phyloP scores from a whole-genome alignment of 148 eudicot species.

The Vaccinium macrocarpon region DNA sequence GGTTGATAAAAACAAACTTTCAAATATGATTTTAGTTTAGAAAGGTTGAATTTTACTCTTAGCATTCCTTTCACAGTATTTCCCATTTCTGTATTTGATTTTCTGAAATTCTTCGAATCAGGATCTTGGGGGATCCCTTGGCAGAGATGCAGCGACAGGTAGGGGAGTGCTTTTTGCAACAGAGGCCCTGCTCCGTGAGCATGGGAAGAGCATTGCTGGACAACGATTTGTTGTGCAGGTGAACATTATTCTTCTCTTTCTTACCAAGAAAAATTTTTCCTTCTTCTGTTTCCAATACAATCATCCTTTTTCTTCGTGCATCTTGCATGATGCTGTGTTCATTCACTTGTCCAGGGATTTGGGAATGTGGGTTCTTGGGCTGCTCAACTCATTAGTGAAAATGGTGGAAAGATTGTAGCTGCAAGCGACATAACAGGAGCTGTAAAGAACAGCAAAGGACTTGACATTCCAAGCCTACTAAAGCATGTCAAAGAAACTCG shows the following conservation, averaged over 20 bases:
- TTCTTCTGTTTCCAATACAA: background rate
- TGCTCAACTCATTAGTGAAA: constrained; percentile 73
- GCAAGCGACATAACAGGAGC: constrained; percentile 92
- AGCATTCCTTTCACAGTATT: background rate
- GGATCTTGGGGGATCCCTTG: constrained; percentile 99
- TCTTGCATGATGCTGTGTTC: background rate
- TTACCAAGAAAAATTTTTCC: background rate
- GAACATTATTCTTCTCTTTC: background rate
- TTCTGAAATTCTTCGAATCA: constrained; percentile 20
- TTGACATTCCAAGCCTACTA: constrained; percentile 69
- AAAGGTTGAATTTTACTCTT: background rate
- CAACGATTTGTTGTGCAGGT: constrained; percentile 95
- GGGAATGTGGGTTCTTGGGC: constrained; percentile 99
- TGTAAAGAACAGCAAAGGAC: constrained; percentile 71
- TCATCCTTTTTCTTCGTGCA: background rate
- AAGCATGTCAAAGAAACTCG: constrained; percentile 63
- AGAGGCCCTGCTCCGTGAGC: constrained; percentile 82
- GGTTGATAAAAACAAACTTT: background rate
- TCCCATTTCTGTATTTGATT: background rate
- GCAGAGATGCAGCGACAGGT: constrained; percentile 98
- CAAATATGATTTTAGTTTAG: background rate
- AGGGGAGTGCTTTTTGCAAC: constrained; percentile 94
- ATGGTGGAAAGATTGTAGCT: constrained; percentile 85
- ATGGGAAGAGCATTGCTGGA: constrained; percentile 82
- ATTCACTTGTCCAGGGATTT: constrained; percentile 59